Base-by-base conservation (phyloP, 495 filamentous ascomycete species). In the Lentithecium fluviatile region DNA sequence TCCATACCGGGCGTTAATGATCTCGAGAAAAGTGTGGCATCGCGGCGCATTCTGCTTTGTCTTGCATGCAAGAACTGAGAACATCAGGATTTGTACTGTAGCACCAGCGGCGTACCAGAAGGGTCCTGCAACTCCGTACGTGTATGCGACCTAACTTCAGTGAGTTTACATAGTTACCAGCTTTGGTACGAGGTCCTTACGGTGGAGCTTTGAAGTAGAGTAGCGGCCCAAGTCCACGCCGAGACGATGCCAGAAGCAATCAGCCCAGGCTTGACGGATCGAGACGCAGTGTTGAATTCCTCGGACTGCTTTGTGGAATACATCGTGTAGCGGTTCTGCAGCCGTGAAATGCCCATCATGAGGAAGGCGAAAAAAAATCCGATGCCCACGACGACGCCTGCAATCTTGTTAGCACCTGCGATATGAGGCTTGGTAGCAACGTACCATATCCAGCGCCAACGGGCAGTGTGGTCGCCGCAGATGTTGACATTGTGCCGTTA, bases 11-110 rank as follows among this genome's bases (percentile, higher is more conserved):
- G 55, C 50, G 25, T 65, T 58, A n/a, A 69, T 58, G 25, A 70
- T 67, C 40, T 72, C 68, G 2, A 72, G 63, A 45, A 56, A 72
- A 2, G 68, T 72, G 46, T 70, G 68, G 25, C 64, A 69, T 25
- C 53, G 48, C 13, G 70, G 68, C 6, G 70, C 68, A 25, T 69
- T 70, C 48, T 58, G 46, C 56, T 72, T 72, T 17, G 65, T 47
- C 48, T 72, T 69, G 40, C 55, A 63, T 2, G 70, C 68, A 23
- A 70, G 52, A 15, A 70, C 60, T 1, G 59, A 48, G 51, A 72
- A 72, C 62, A 70, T 67, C 13, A 70, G 48, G 40, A 73, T 80
- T 37, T 72, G 70, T 0, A 72, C 70, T 1, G 70, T 72, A 13
- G 70, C 70, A 2, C 68, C 70, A 2, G 65, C 68, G 1, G 65